Percentiles rank a stretch among this genome's conserved stretches.
These are phyloP conservation scores for Fomitiporia mediterranea DNA, from an alignment of 1,284 basidiomycete species.

Conservation along the genomic window DNA sequence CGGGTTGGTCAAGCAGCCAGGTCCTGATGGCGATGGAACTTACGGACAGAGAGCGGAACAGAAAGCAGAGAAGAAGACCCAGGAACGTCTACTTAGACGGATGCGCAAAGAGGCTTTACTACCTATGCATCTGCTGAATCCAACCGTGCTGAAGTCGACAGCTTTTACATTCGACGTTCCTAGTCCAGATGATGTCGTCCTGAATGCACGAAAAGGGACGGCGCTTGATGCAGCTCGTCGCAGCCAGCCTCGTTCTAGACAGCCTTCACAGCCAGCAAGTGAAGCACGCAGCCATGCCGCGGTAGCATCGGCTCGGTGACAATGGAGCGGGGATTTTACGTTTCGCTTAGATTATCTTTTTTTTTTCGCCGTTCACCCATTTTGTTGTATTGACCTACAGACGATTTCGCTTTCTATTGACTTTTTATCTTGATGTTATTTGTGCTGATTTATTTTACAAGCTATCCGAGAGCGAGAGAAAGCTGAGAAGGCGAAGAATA, in stretches of 20 bases:
- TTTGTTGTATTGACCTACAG: constrained; percentile 36
- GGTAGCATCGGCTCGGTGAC: constrained; percentile 25
- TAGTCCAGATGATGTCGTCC: constrained; percentile 85
- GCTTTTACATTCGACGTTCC: constrained; percentile 71
- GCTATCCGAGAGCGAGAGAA: constrained; percentile 76
- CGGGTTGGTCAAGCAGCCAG: constrained; percentile 35
- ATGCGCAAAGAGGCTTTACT: constrained; percentile 20
- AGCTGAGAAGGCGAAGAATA: constrained; percentile 47
- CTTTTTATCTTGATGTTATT: constrained; percentile 24
- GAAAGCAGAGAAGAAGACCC: constrained; percentile 22
- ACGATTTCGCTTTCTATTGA: constrained; percentile 10
- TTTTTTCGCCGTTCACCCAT: constrained; percentile 21
- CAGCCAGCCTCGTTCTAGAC: constrained; percentile 21
- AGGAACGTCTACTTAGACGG: constrained; percentile 18
- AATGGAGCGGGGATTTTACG: constrained; percentile 22
- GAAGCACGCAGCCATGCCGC: not conserved
- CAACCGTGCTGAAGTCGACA: constrained; percentile 18
- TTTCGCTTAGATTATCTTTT: constrained; percentile 26
- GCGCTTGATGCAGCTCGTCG: constrained; percentile 41
- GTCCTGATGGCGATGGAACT: not conserved
- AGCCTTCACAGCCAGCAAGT: constrained; percentile 25
- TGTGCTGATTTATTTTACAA: constrained; percentile 42
- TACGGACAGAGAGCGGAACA: constrained; percentile 22
- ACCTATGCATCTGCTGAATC: constrained; percentile 19
- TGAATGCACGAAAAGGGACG: constrained; percentile 76